These are phyloP conservation scores for Tephrocybe sp. DNA, from an alignment of 768 basidiomycete genomes.

Conservation along the genomic window DNA sequence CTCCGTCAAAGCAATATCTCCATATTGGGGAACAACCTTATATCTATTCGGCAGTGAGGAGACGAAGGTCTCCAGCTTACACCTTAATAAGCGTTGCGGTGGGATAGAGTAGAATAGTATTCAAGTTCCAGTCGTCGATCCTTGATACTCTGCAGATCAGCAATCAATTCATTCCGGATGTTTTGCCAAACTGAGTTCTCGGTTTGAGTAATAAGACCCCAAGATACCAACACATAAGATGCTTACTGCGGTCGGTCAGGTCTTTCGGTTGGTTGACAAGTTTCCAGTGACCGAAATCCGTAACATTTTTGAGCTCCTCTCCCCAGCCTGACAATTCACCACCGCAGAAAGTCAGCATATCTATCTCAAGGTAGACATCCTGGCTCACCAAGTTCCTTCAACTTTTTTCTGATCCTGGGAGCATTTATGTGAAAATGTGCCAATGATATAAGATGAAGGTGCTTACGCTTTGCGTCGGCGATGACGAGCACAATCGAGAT, in stretches of 20 bases:
- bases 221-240: background rate
- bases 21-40: background rate
- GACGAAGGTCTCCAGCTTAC: too few relatives aligned
- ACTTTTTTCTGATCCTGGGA: background rate
- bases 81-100: too few relatives aligned
- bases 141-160: background rate
- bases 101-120: background rate
- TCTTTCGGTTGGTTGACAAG: background rate
- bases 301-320: background rate
- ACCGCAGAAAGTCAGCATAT: too few relatives aligned
- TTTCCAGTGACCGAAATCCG: background rate
- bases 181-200: conserved; percentile 3
- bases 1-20: background rate
- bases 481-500: background rate
- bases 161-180: conserved; percentile 1
- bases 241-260: conserved; percentile 7
- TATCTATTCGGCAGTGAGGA: background rate
- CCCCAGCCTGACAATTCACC: background rate
- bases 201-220: background rate
- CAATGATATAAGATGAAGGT: background rate
- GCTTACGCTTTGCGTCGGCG: conserved; percentile 1
- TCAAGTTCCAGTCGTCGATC: background rate
- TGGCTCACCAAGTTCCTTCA: conserved; percentile 1
- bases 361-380: too few relatives aligned
- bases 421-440: background rate